A percentile compares a stretch with the other conserved stretches of the same genome.
Evolutionary conservation across 345 rosid species (phyloP).

Genomic region (Nephelium lappaceum): DNA sequence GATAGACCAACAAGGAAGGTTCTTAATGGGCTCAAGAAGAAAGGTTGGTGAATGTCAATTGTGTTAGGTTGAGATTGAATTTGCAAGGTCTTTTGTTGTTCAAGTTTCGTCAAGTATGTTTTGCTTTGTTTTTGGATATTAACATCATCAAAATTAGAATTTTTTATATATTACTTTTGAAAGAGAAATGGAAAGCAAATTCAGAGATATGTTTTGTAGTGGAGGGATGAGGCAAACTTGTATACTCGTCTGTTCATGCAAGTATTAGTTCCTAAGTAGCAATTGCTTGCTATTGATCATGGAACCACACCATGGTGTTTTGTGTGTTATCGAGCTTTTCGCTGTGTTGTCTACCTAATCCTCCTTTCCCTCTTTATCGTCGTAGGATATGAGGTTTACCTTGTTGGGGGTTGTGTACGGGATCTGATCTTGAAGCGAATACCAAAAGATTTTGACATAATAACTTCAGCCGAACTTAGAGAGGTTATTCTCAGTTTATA

Average conservation of each 20-base stretch:
- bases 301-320: not conserved
- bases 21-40: constrained; percentile 54
- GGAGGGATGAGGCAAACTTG: not conserved
- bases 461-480: constrained; percentile 87
- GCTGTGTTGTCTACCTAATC: not conserved
- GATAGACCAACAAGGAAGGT: constrained; percentile 50
- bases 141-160: not conserved
- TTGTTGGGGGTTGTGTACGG: constrained; percentile 96
- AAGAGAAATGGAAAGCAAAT: not conserved
- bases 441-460: constrained; percentile 88
- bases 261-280: not conserved
- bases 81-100: not conserved
- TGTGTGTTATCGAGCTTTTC: not conserved
- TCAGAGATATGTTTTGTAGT: not conserved
- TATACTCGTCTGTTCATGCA: not conserved
- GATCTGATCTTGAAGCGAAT: constrained; percentile 83
- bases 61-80: not conserved
- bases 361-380: not conserved
- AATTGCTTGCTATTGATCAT: not conserved
- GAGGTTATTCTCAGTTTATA: constrained; percentile 51
- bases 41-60: constrained; percentile 31
- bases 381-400: constrained; percentile 83
- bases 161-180: not conserved
- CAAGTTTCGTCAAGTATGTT: not conserved
- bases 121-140: no score